phyloP scores from a whole-genome alignment of 345 rosid species.

The Gossypium herbaceum region DNA sequence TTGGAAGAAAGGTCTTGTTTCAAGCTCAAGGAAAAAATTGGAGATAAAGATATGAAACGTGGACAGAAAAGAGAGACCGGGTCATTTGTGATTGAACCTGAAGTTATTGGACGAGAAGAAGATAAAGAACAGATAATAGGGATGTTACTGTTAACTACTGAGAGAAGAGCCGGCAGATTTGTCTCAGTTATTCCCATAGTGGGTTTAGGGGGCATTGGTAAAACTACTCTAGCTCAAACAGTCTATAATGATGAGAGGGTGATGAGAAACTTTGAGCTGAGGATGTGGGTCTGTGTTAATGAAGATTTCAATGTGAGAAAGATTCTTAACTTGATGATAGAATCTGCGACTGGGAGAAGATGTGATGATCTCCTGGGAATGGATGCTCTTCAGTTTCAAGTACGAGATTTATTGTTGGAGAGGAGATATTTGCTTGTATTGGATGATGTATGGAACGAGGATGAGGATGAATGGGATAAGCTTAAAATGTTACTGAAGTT shows the following conservation, averaged over 20 bases:
- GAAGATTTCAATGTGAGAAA: slow-evolving; percentile 17
- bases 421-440: slow-evolving; percentile 6
- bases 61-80: slow-evolving; percentile 2
- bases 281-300: slow-evolving; percentile 18
- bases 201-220: slow-evolving; percentile 24
- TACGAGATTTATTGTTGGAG: background rate
- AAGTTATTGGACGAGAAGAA: background rate
- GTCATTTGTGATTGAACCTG: background rate
- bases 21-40: background rate
- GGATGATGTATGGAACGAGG: slow-evolving; percentile 12
- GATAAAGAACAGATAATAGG: background rate
- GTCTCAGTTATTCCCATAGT: slow-evolving; percentile 14
- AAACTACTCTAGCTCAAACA: slow-evolving; percentile 25
- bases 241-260: slow-evolving; percentile 18
- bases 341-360: slow-evolving; percentile 8
- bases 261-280: slow-evolving; percentile 9
- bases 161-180: background rate
- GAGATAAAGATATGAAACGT: background rate
- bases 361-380: slow-evolving; percentile 13
- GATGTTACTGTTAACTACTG: background rate
- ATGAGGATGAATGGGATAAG: slow-evolving; percentile 5
- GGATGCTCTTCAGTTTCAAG: slow-evolving; percentile 21
- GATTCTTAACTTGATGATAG: slow-evolving; percentile 6
- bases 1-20: background rate
- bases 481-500: background rate